Conservation (phyloP, 2,329 filamentous ascomycete species). For the Trichoderma simmonsii region DNA sequence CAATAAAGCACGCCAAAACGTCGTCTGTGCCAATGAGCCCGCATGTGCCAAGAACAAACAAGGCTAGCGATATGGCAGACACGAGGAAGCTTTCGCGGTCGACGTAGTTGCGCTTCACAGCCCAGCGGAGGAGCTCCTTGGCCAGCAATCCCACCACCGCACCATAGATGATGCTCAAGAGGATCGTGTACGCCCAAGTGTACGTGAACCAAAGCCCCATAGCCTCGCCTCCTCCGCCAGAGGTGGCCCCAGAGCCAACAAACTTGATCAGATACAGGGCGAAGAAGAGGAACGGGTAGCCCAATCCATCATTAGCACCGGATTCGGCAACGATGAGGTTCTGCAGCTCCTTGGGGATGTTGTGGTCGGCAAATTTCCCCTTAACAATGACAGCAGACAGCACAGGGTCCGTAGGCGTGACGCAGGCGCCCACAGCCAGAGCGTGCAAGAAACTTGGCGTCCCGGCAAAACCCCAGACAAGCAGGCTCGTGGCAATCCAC, state of each 20-base stretch:
- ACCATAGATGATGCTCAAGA: slow-evolving; percentile 76
- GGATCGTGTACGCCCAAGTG: slow-evolving; percentile 78
- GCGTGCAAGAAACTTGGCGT: slow-evolving; percentile 72
- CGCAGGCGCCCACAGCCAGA: slow-evolving; percentile 75
- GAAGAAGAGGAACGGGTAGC: slow-evolving; percentile 85
- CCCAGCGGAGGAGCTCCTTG: slow-evolving; percentile 79
- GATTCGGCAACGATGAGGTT: slow-evolving; percentile 79
- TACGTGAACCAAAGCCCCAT: slow-evolving; percentile 81
- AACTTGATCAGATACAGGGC: slow-evolving; percentile 82
- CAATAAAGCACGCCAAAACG: slow-evolving; percentile 87
- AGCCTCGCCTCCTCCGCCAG: slow-evolving; percentile 59
- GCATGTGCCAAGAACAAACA: slow-evolving; percentile 84
- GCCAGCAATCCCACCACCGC: slow-evolving; percentile 75
- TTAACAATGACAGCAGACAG: slow-evolving; percentile 89
- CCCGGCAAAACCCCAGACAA: slow-evolving; percentile 75
- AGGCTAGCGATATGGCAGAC: slow-evolving; percentile 77
- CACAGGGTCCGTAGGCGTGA: slow-evolving; percentile 90
- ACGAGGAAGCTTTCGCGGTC: slow-evolving; percentile 86
- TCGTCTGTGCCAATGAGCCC: slow-evolving; percentile 87
- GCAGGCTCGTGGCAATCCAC: slow-evolving; percentile 78
- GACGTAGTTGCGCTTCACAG: slow-evolving; percentile 75
- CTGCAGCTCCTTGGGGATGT: slow-evolving; percentile 78
- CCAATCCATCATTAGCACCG: slow-evolving; percentile 83
- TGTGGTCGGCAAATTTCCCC: slow-evolving; percentile 87
- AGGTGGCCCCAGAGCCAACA: slow-evolving; percentile 54